Conservation (phyloP, 495 filamentous ascomycete genomes). For the Aspergillus nidulans region DNA sequence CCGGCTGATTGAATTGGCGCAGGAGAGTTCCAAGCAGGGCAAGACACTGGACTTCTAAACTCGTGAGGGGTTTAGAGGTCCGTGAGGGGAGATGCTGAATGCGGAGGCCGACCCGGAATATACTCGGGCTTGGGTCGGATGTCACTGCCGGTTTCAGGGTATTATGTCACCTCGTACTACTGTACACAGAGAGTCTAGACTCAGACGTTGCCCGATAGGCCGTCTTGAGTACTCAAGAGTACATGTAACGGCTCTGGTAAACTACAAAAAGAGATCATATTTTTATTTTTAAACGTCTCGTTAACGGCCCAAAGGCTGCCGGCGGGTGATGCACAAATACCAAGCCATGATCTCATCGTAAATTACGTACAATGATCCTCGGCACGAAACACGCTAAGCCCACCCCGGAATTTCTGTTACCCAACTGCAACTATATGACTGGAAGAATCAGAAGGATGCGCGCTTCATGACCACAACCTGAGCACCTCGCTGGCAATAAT, state of each 20-base stretch:
- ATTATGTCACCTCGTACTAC: background rate
- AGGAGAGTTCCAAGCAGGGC: slow-evolving; percentile 61
- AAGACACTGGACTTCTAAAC: slow-evolving; percentile 55
- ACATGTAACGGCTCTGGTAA: background rate
- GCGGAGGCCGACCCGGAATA: background rate
- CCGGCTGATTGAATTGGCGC: slow-evolving; percentile 66
- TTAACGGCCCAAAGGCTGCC: background rate
- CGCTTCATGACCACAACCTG: background rate
- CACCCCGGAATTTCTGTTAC: slow-evolving; percentile 37
- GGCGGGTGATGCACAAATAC: background rate
- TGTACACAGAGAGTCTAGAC: background rate
- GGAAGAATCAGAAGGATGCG: slow-evolving; percentile 18
- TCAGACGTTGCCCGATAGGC: too few species aligned
- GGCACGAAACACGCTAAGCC: slow-evolving; percentile 19
- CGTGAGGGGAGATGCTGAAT: background rate
- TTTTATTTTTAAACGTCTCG: background rate
- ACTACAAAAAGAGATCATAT: background rate
- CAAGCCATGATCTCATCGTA: slow-evolving; percentile 4
- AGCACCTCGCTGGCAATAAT: too few species aligned
- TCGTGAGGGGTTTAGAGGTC: background rate
- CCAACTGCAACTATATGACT: slow-evolving; percentile 34
- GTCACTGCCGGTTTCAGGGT: background rate
- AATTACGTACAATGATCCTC: slow-evolving; percentile 11
- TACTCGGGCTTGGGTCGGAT: background rate
- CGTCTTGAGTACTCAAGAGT: too few species aligned